Conservation (phyloP, 306 rosid species). For the Glycine tomentella region DNA sequence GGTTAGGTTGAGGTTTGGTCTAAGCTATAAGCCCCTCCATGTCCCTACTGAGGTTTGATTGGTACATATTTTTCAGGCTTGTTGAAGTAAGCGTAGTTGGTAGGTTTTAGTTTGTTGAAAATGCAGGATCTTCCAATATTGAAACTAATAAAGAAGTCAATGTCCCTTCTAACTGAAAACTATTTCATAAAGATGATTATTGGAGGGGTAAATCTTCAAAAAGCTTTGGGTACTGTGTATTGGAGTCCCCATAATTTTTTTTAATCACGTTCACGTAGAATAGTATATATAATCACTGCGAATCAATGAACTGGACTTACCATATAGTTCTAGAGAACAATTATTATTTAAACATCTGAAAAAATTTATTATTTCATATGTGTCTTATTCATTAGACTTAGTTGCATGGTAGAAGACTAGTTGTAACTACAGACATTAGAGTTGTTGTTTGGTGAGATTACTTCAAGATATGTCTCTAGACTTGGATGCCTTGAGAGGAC, state of each 20-base stretch:
- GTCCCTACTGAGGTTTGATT: slow-evolving; percentile 34
- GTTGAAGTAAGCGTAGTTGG: slow-evolving; percentile 43
- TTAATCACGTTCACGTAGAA: not conserved
- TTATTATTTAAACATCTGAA: not conserved
- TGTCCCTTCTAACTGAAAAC: slow-evolving; percentile 20
- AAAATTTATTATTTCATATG: slow-evolving; percentile 5
- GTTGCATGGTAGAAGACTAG: slow-evolving; percentile 33
- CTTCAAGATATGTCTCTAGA: slow-evolving; percentile 47
- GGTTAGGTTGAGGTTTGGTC: slow-evolving; percentile 54
- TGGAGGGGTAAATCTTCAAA: not conserved
- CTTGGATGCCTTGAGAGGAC: slow-evolving; percentile 35
- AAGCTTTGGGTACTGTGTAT: not conserved
- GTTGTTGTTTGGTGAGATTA: slow-evolving; percentile 56
- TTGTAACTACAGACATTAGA: slow-evolving; percentile 46
- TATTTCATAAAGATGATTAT: slow-evolving; percentile 17
- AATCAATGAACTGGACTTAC: not conserved
- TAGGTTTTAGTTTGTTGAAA: slow-evolving; percentile 51
- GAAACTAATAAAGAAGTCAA: not conserved
- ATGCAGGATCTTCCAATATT: slow-evolving; percentile 17
- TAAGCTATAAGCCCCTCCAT: slow-evolving; percentile 31
- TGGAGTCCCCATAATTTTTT: not conserved
- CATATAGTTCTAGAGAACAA: not conserved
- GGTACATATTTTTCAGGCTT: slow-evolving; percentile 42
- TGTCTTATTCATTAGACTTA: slow-evolving; percentile 35
- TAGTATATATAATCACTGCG: not conserved